Base-by-base conservation (phyloP, 306 rosid genomes). In the Prosopis cineraria region DNA sequence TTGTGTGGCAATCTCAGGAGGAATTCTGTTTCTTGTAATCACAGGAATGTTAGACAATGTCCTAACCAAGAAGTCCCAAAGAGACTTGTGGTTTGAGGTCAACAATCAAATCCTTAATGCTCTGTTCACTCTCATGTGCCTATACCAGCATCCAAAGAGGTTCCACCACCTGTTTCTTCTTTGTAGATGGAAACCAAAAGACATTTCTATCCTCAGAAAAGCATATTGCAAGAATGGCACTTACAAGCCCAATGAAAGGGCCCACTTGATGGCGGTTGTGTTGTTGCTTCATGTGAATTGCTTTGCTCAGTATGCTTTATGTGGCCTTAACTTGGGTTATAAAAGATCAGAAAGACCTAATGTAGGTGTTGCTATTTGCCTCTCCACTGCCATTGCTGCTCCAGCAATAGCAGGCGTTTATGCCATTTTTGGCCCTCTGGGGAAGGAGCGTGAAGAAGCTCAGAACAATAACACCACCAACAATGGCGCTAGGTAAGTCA, bases 41-140 rank as follows among this genome's bases (percentile, higher is more conserved):
- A 86, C 90, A 65, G 87, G 92, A 72, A 88, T 88, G 88, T 68
- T 90, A 53, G 82, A 88, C 73, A 58, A 58, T 63, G 31, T 79
- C 77, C 85, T 90, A 37, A 75, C 83, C 1, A 73, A 39, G 50
- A 73, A 86, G 74, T 77, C 88, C 19, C 83, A 86, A 58, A 83
- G 89, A 44, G 60, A 90, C 58, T 22, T 63, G 60, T 88, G 94
- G 89, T 88, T 83, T 77, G 94, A 88, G 81, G 84, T 79, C 77
- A 86, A 88, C 79, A 90, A 88, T 77, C 90, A 90, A 79, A 70
- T 90, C 77, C 84, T 90, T 43, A 90, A 87, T 78, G 94, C 92
- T 64, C 88, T 88, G 41, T 90, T 86, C 50, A 90, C 92, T 72
- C 92, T 90, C 80, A 88, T 88, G 88, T 83, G 87, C 75, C 84